Conservation (phyloP, 495 filamentous ascomycete species). For the Astrocystis sublimbata region DNA sequence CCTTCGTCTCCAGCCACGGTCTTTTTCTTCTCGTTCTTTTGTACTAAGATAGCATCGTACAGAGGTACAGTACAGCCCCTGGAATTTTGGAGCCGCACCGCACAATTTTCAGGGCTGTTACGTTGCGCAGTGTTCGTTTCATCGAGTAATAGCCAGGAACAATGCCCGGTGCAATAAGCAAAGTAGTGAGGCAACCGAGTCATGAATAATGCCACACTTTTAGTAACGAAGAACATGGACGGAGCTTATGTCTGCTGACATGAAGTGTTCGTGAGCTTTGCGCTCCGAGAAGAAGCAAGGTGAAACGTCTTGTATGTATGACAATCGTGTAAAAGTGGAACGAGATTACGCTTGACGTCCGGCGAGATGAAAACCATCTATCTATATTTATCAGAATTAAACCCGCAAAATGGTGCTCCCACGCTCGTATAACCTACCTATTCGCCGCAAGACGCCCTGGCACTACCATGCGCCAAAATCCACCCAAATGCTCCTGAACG, state of each 20-base stretch:
- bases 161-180: neutral
- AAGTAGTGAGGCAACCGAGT: neutral
- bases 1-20: neutral
- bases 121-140: neutral
- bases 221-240: neutral
- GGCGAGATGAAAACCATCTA: conserved; percentile 21
- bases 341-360: conserved; percentile 6
- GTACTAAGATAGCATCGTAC: too few species aligned
- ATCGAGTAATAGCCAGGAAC: neutral
- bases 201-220: neutral
- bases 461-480: conserved; percentile 19
- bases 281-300: neutral
- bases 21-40: too few species aligned
- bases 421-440: neutral
- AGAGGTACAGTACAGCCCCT: too few species aligned
- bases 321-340: neutral
- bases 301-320: too few species aligned
- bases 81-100: too few species aligned
- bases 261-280: neutral
- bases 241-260: neutral
- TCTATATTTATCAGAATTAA: conserved; percentile 28
- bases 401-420: neutral
- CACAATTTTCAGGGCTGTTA: too few species aligned
- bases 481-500: conserved; percentile 11
- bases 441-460: conserved; percentile 16